Evolutionary conservation across 805 yeast species (phyloP), one percentile per base, ranked within the genome.

Genomic region (Spathaspora passalidarum): DNA sequence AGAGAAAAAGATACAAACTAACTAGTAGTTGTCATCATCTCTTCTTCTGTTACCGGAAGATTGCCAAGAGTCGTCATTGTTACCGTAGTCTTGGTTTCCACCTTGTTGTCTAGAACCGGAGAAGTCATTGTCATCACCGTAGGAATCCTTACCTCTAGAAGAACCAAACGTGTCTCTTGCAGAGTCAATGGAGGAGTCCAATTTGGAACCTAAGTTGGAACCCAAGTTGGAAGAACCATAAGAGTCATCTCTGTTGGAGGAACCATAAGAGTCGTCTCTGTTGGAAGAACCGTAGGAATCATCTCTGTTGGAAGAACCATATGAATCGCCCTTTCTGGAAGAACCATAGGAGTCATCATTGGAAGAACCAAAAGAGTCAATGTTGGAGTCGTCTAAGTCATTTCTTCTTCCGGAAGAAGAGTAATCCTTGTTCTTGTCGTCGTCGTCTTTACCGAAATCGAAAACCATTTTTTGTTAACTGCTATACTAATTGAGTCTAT

Each of bases 361-460:
- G 14, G 48, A 44, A 21, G 59, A 53, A 21, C 57, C 50, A 42
- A 50, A 55, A 32, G 53, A 42, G 38, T 49, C 51, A 23, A 2
- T 26, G 36, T 48, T 52, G 16, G 50, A 45, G 7, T 56, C 50
- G 11, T 60, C 62, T 45, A 57, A 55, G 5, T 47, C 41, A 37
- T 36, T 45, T 29, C 37, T 32, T 21, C 22, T 25, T 25, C 21
- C 16, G 23, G 39, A 25, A 18, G 32, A 36, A 16, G 26, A 16
- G n/a, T n/a, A n/a, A 21, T 41, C 17, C 13, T 51, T 34, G 42
- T 46, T 45, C 44, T 58, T 45, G 45, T 53, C 48, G 48, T 60
- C 49, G 50, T 59, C 53, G 56, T 60, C 59, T 41, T 53, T 54
- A 39, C 68, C 68, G 34, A 64, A 62, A 38, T 69, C 70, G 49